Evolutionary conservation across 192 early-diverging fungal genomes (phyloP).

Genomic region (Linnemannia hyalina): DNA sequence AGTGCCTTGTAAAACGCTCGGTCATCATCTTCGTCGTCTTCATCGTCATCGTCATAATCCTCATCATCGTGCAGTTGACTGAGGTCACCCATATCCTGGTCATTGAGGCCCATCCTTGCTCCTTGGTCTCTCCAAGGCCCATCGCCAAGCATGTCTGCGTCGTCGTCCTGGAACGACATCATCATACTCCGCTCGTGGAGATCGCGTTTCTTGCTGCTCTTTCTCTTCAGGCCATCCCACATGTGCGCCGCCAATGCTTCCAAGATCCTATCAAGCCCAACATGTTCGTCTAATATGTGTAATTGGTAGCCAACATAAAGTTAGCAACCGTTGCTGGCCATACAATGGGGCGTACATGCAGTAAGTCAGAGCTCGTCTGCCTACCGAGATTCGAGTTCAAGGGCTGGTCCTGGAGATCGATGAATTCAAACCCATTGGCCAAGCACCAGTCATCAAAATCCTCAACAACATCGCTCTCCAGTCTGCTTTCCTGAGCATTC

Average conservation of each 20-base stretch:
- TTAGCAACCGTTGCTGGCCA: not conserved
- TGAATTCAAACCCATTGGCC: slow-evolving; percentile 72
- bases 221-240: slow-evolving; percentile 73
- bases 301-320: slow-evolving; percentile 5
- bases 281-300: slow-evolving; percentile 42
- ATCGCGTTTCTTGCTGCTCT: slow-evolving; percentile 48
- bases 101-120: slow-evolving; percentile 14
- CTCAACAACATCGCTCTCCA: slow-evolving; percentile 30
- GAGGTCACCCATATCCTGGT: slow-evolving; percentile 15
- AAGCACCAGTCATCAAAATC: slow-evolving; percentile 72
- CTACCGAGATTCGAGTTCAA: slow-evolving; percentile 21
- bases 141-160: slow-evolving; percentile 36
- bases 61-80: slow-evolving; percentile 17
- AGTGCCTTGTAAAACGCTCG: slow-evolving; percentile 41
- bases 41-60: slow-evolving; percentile 37
- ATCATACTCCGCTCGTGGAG: slow-evolving; percentile 54
- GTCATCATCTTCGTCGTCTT: slow-evolving; percentile 45
- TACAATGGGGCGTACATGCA: too few relatives aligned
- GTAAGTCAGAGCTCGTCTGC: not conserved
- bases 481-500: not conserved
- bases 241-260: slow-evolving; percentile 75
- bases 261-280: slow-evolving; percentile 68
- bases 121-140: slow-evolving; percentile 17
- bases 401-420: slow-evolving; percentile 64
- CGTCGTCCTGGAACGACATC: slow-evolving; percentile 54